Evolutionary conservation across 169 alveolate genomes (phyloP), one percentile per base, ranked within the genome.

Genomic region (Cryptosporidium tyzzeri): DNA sequence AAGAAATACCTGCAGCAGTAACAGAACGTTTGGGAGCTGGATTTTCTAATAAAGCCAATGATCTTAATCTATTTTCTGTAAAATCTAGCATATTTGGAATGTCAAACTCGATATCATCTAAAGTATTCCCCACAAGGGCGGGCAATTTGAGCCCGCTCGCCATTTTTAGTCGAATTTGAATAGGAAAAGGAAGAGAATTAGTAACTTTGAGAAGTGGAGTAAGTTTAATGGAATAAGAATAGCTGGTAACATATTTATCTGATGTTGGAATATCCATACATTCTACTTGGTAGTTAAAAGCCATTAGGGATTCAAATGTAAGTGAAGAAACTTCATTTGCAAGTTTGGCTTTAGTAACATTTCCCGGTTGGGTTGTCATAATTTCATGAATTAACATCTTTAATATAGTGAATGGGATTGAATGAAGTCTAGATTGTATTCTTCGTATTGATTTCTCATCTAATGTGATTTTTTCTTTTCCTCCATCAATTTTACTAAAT

Each of bases 201-300:
- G 75, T 80, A 14, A 80, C 26, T 33, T 59, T 80, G 2, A 80
- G 48, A 8, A 80, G 51, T 1, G 89, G 89, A 37, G 89, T 80
- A 16, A 80, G 48, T 26, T 80, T 65, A 14, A 80, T 65, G 16
- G 89, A 44, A 48, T 80, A 80, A 2, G 80, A 41, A 18, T 80
- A 80, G 55, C 89, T 80, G 10, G 89, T 80, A 7, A 80, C 89
- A 26, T 80, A 80, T 29, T 80, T 80, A 9, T 80, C 89, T 7
- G 75, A 59, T 10, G 89, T 80, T 7, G 89, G 89, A 29, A 80
- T 80, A 33, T 80, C 89, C 89, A 80, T 48, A 1, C 65, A 59
- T 21, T 80, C 75, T 14, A 80, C 75, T 18, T 65, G 75, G 37
- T 80, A 59, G 23, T n/a, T 45, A 14, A 80, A 80, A 3, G 80